Evolutionary conservation across 768 basidiomycete genomes (phyloP).

Genomic region (Dendrothele bispora): DNA sequence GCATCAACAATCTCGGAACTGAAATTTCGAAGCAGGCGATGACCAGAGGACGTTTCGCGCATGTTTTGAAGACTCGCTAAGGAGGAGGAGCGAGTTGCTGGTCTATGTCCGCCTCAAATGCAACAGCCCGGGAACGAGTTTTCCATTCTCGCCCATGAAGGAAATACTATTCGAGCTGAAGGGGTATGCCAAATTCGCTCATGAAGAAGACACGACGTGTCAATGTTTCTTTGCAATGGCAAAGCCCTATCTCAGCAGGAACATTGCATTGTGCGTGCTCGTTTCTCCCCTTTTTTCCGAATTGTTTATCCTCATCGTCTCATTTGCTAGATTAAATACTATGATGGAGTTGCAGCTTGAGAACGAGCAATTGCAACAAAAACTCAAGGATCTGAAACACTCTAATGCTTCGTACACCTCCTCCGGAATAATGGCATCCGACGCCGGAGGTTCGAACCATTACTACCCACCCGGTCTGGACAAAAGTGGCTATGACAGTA

Average conservation of each 20-base stretch:
- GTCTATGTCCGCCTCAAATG: slow-evolving; percentile 62
- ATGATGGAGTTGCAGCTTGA: slow-evolving; percentile 85
- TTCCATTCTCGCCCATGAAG: slow-evolving; percentile 27
- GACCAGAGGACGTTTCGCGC: slow-evolving; percentile 58
- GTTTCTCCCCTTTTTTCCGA: background rate
- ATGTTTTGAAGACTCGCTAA: slow-evolving; percentile 57
- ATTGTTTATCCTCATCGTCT: slow-evolving; percentile 2
- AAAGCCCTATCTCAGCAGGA: slow-evolving; percentile 75
- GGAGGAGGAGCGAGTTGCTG: slow-evolving; percentile 48
- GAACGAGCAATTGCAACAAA: slow-evolving; percentile 76
- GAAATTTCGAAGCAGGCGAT: slow-evolving; percentile 39
- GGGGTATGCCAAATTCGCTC: slow-evolving; percentile 57
- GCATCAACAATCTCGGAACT: slow-evolving; percentile 5
- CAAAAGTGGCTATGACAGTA: no score
- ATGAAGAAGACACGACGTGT: slow-evolving; percentile 35
- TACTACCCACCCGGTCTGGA: background rate
- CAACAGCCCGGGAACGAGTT: slow-evolving; percentile 32
- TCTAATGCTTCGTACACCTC: no score
- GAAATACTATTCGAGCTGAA: slow-evolving; percentile 72
- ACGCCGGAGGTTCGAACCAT: background rate
- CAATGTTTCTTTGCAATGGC: slow-evolving; percentile 75
- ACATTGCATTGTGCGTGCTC: slow-evolving; percentile 58
- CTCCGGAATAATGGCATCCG: no score
- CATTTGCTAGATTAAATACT: slow-evolving; percentile 55
- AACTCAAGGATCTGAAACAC: slow-evolving; percentile 42